Percentiles rank a stretch among this genome's conserved stretches.
Evolutionary conservation across 2,329 filamentous ascomycete genomes (phyloP).

Genomic region (Ceratocystis alfenasii): DNA sequence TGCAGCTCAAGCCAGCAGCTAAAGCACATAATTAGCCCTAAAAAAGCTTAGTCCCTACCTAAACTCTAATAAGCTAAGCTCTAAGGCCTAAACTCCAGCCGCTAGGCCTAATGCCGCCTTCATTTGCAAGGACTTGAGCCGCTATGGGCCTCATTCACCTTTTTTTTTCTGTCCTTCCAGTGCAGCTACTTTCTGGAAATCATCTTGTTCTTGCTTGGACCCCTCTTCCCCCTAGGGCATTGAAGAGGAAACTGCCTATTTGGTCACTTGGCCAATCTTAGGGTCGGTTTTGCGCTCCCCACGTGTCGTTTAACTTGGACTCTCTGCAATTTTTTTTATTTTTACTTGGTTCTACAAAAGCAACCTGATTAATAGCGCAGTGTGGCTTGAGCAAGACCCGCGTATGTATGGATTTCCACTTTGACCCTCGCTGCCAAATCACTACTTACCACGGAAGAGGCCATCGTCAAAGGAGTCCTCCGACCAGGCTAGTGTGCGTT

Average conservation of each 20-base stretch:
- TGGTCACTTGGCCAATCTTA: neutral
- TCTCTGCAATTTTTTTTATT: neutral
- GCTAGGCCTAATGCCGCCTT: neutral
- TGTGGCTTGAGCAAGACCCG: neutral
- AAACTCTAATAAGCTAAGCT: constrained; percentile 7
- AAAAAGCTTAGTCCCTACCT: neutral
- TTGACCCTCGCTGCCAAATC: neutral
- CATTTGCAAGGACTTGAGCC: constrained; percentile 2
- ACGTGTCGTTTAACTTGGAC: neutral
- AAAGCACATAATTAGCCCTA: neutral
- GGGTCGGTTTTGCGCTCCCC: neutral
- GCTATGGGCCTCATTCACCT: neutral
- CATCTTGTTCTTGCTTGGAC: neutral
- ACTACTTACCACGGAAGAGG: neutral
- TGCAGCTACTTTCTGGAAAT: neutral
- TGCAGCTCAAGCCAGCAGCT: neutral
- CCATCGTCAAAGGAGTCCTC: neutral
- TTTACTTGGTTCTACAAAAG: neutral
- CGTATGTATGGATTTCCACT: neutral
- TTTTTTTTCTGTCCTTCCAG: neutral
- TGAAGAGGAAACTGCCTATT: neutral
- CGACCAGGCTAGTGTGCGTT: neutral
- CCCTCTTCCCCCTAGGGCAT: no score
- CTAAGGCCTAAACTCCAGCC: neutral
- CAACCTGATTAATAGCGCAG: neutral